These are phyloP conservation scores for Murraya koenigii DNA, from an alignment of 345 rosid species.

Conservation along the genomic window DNA sequence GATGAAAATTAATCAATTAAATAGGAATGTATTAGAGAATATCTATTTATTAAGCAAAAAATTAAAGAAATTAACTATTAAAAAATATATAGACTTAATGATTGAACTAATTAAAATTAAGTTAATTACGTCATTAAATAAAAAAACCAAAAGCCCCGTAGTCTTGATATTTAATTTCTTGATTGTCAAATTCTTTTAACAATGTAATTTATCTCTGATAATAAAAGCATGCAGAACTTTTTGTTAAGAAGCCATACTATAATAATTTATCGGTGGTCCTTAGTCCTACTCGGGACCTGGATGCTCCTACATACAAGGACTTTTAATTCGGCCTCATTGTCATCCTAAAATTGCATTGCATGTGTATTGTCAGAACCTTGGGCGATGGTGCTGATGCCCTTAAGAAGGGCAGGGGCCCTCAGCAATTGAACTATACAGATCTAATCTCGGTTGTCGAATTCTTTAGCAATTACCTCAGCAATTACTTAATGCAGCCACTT, in stretches of 20 bases:
- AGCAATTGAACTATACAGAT: not conserved
- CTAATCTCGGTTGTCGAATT: not conserved
- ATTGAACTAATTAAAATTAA: too few species aligned
- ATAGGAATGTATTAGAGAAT: too few species aligned
- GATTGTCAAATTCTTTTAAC: not conserved
- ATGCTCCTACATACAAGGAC: not conserved
- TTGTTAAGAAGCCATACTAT: not conserved
- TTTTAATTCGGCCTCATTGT: not conserved
- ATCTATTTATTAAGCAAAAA: too few species aligned
- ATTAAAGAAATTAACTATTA: too few species aligned
- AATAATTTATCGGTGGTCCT: not conserved
- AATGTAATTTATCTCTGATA: too few species aligned
- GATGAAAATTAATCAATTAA: too few species aligned
- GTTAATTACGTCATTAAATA: too few species aligned
- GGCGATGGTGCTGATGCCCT: not conserved
- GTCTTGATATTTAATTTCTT: not conserved
- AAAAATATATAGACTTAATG: too few species aligned
- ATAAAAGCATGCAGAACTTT: not conserved
- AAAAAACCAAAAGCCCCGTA: too few species aligned
- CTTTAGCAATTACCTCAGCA: not conserved
- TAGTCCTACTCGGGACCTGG: not conserved
- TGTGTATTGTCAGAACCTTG: not conserved
- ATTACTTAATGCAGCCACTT: not conserved
- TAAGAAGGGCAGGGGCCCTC: not conserved
- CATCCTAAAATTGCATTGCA: not conserved